A percentile compares a stretch with the other conserved stretches of the same genome.
Conservation (phyloP, 2,329 filamentous ascomycete species). For the Hypoxylon sp. region DNA sequence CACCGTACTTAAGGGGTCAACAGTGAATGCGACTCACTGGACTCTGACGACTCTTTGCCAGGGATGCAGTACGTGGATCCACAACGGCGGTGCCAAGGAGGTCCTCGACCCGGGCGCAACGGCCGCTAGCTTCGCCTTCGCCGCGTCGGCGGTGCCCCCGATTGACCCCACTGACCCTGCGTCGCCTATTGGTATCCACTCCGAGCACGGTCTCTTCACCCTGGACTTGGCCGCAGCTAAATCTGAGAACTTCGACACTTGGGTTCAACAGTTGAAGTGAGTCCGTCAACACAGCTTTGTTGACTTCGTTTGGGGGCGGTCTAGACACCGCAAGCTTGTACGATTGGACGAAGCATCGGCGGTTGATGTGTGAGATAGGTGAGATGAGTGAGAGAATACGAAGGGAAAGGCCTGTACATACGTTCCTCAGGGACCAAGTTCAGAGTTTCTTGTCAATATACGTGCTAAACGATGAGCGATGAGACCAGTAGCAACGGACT, state of each 20-base stretch:
- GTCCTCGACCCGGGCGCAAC: conserved; percentile 40
- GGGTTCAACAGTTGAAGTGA: conserved; percentile 31
- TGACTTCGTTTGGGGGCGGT: conserved; percentile 7
- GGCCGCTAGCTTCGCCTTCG: conserved; percentile 43
- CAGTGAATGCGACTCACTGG: conserved; percentile 60
- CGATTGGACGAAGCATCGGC: conserved; percentile 26
- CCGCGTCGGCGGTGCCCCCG: conserved; percentile 40
- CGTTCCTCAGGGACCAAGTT: conserved; percentile 11
- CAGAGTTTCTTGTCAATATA: conserved; percentile 6
- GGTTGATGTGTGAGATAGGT: conserved; percentile 23
- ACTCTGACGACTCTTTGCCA: conserved; percentile 57
- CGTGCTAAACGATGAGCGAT: neutral
- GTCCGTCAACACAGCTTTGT: neutral
- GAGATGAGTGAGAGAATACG: conserved; percentile 13
- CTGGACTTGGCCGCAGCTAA: conserved; percentile 40
- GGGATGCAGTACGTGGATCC: conserved; percentile 57
- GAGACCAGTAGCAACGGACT: neutral
- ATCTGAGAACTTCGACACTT: conserved; percentile 38
- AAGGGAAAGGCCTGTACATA: conserved; percentile 11
- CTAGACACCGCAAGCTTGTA: conserved; percentile 28
- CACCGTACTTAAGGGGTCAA: conserved; percentile 55
- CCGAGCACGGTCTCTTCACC: conserved; percentile 43
- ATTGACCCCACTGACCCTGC: conserved; percentile 36
- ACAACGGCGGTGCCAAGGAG: conserved; percentile 43
- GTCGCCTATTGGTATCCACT: conserved; percentile 41